Evolutionary conservation across 78 protist genomes (phyloP).

Genomic region (Monosiga brevicollis): DNA sequence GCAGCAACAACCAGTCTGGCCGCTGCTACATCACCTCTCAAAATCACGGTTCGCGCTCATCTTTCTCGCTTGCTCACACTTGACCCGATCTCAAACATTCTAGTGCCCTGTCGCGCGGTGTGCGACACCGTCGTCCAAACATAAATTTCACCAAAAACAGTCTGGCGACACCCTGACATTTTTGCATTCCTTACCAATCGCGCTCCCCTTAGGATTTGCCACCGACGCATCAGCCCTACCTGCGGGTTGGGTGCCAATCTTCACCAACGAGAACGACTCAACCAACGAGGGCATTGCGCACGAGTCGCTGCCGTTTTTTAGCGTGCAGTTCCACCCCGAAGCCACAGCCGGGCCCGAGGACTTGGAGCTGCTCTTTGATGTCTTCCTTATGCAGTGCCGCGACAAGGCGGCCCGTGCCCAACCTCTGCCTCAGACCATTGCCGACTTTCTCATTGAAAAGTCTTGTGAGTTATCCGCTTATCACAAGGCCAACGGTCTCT

Average conservation of each 20-base stretch:
- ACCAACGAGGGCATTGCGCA: slow-evolving; percentile 90
- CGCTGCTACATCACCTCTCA: slow-evolving; percentile 83
- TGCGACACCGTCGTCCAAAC: too few species aligned
- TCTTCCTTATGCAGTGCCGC: slow-evolving; percentile 45
- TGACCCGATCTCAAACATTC: too few species aligned
- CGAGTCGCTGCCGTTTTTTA: slow-evolving; percentile 70
- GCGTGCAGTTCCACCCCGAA: slow-evolving; percentile 97
- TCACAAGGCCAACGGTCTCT: too few species aligned
- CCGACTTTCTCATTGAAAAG: too few species aligned
- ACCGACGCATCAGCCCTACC: slow-evolving; percentile 78
- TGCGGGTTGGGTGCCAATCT: slow-evolving; percentile 71
- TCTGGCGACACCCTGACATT: too few species aligned
- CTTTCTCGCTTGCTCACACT: too few species aligned
- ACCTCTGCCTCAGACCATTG: too few species aligned
- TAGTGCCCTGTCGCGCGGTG: too few species aligned
- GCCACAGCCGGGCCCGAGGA: slow-evolving; percentile 90
- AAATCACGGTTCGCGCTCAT: slow-evolving; percentile 34
- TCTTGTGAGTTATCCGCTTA: too few species aligned
- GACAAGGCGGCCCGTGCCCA: slow-evolving; percentile 13
- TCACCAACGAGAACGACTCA: slow-evolving; percentile 91
- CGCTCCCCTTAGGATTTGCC: slow-evolving; percentile 56
- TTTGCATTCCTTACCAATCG: too few species aligned
- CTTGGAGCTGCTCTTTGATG: slow-evolving; percentile 84
- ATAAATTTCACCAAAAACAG: too few species aligned
- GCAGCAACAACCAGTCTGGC: slow-evolving; percentile 47